Percentiles rank a stretch among this genome's conserved stretches.
These are phyloP conservation scores for Calocera viscosa DNA, from an alignment of 768 basidiomycete species.

Conservation along the genomic window DNA sequence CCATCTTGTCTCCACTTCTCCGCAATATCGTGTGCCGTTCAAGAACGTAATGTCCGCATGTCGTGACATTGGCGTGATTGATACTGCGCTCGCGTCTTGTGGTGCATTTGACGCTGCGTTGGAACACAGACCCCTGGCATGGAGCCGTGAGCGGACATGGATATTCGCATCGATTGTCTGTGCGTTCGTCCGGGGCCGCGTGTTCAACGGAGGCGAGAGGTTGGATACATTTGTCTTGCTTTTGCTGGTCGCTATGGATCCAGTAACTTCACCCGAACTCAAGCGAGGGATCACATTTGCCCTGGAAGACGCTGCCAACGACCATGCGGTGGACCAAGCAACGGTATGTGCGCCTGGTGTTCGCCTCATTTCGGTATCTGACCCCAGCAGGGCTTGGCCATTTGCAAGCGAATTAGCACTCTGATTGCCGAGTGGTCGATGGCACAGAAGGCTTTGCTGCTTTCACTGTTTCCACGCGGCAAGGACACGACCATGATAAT, in stretches of 20 bases:
- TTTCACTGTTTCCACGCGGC: neutral
- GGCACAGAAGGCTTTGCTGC: neutral
- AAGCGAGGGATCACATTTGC: conserved; percentile 36
- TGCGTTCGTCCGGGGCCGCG: neutral
- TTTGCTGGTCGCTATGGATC: conserved; percentile 46
- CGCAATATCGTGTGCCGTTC: neutral
- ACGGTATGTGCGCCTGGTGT: neutral
- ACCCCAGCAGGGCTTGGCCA: neutral
- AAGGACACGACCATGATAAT: neutral
- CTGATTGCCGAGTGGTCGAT: neutral
- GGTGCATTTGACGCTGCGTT: neutral
- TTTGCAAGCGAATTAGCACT: neutral
- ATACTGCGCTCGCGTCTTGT: neutral
- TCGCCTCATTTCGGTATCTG: neutral
- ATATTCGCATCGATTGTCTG: neutral
- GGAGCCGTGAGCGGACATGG: neutral
- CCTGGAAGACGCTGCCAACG: conserved; percentile 27
- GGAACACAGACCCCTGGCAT: neutral
- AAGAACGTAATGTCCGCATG: neutral
- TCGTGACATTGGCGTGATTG: neutral
- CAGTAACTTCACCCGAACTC: conserved; percentile 34
- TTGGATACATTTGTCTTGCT: conserved; percentile 21
- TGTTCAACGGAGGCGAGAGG: neutral
- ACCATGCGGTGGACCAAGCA: neutral
- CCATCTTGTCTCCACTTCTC: neutral